phyloP scores from a whole-genome alignment of 2,329 filamentous ascomycete genomes.

The Trichophyton rubrum region DNA sequence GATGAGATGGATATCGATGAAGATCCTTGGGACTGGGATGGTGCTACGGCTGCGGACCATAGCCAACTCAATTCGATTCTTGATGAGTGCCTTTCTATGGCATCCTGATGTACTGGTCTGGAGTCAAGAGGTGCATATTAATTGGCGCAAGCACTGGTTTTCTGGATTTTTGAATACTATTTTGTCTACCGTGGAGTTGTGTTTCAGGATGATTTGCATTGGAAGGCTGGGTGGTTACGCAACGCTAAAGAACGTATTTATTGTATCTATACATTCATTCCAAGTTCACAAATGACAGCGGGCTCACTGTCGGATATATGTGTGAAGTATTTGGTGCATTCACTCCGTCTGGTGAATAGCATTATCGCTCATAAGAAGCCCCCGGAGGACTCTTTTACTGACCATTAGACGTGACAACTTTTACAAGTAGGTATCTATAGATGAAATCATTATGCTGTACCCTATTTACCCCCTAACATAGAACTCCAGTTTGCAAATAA shows the following conservation, averaged over 20 bases:
- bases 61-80: conserved; percentile 28
- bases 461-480: not conserved
- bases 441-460: not conserved
- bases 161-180: not conserved
- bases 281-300: no score
- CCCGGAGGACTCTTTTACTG: not conserved
- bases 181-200: not conserved
- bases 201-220: not conserved
- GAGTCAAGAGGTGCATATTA: conserved; percentile 2
- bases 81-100: conserved; percentile 33
- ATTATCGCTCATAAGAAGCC: no score
- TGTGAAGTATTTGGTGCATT: not conserved
- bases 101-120: conserved; percentile 18
- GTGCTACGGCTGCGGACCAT: conserved; percentile 24
- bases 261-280: no score
- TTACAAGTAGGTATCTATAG: not conserved
- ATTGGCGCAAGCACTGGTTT: not conserved
- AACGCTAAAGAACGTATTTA: no score
- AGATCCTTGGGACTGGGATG: conserved; percentile 27
- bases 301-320: no score
- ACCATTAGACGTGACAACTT: not conserved
- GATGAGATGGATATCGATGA: conserved; percentile 34
- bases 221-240: not conserved
- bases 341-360: not conserved
- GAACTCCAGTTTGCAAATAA: not conserved